Base-by-base conservation (phyloP, 108 stramenopile genomes). In the Fistulifera pelliculosa region DNA sequence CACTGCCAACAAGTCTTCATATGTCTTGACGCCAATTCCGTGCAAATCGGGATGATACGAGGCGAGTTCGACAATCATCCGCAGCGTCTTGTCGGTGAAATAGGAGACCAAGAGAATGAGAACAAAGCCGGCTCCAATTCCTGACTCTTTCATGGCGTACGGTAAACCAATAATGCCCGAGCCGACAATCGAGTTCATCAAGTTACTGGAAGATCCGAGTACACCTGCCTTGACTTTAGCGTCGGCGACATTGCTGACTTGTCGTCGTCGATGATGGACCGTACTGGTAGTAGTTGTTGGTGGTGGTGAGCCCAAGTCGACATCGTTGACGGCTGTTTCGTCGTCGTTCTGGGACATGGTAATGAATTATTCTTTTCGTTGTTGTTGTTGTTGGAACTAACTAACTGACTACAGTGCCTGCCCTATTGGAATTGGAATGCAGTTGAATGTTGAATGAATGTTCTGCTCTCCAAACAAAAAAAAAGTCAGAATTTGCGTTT, bases 101-200 rank as follows among this genome's bases (percentile, higher is more conserved):
- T 67, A 67, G 0, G 79, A 70, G 0, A 90, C 83, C 24, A 81
- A 52, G 6, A 79, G 2, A 0, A 90, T 47, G 0, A 90, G 49
- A 1, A 83, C 27, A 6, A 81, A 44, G 0, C 90, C 90, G 0
- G 76, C 75, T 19, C 75, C 60, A 0, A 87, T 45, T 4, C 90
- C 90, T 8, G 63, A 52, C 58, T 84, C 58, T 24, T 68, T 58
- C 7, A 93, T 23, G 8, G 91, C 87, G 47, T 71, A 89, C 0
- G 91, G 91, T 38, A 93, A 84, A 11, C 87, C 91, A 55, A 93
- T 81, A 38, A 88, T 93, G 13, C 91, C 91, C 0, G 87, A 85
- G 0, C 91, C 91, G 2, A 93, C 85, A 42, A 93, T 89, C 42
- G 68, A 65, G 51, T 93, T 93, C 50, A 88, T 71, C 17, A 93